A percentile compares a stretch with the other conserved stretches of the same genome.
Evolutionary conservation across 495 filamentous ascomycete species (phyloP).

Genomic region (Neurospora cerealis): DNA sequence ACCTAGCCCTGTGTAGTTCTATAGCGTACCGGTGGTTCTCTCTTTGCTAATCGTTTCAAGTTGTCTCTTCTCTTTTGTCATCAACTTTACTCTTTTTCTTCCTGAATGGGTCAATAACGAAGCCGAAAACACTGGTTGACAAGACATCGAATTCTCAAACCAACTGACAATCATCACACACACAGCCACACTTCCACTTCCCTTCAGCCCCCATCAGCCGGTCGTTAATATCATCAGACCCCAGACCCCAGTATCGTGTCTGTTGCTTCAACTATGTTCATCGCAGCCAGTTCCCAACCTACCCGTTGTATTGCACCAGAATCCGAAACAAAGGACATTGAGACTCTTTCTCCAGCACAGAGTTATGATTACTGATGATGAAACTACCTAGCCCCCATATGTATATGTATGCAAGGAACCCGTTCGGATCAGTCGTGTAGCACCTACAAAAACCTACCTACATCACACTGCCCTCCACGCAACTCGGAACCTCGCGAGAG

Average conservation of each 20-base stretch:
- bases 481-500: background rate
- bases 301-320: background rate
- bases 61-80: background rate
- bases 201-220: background rate
- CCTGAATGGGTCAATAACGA: background rate
- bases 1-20: background rate
- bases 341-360: background rate
- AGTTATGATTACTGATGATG: background rate
- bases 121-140: background rate
- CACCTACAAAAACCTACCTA: background rate
- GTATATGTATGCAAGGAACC: background rate
- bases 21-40: background rate
- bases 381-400: background rate
- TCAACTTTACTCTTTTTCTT: background rate
- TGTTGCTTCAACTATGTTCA: background rate
- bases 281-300: background rate
- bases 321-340: background rate
- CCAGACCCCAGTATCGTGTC: background rate
- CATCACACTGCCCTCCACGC: background rate
- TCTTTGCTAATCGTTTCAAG: background rate
- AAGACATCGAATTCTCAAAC: background rate
- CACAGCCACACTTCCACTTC: background rate
- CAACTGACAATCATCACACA: background rate
- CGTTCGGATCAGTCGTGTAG: background rate
- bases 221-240: background rate